Base-by-base conservation (phyloP, 2,329 filamentous ascomycete genomes). In the Dothistroma septosporum region DNA sequence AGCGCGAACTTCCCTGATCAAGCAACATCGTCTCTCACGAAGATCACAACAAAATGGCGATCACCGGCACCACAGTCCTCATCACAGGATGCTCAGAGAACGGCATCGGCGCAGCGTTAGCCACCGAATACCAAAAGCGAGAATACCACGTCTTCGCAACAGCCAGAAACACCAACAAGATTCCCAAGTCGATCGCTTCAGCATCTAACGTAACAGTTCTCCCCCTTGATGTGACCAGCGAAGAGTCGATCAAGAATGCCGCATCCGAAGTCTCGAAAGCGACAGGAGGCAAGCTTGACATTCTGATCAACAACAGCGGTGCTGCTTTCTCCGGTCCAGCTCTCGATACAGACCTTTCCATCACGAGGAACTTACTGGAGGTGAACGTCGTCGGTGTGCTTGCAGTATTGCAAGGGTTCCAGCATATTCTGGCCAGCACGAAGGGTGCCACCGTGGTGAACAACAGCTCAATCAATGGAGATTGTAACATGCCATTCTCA, bases 331-430 rank as follows among this genome's bases (percentile, higher is more conserved):
- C 49, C 12, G 48, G 32, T 4, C 57, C 57, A 19, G 28, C 44
- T 6, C 57, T 58, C 1, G 57, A 58, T 14, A 58, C 57, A 16
- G 50, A 54, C 33, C 12, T 58, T 11, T 19, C 22, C 2, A 37
- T 46, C 7, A 24, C 50, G 21, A 28, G 50, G 33, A 33, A 41
- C 19, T 12, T 58, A 12, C 53, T 76, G 67, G 78, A 81, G 53
- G 76, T 82, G 57, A 84, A 84, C 61, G 66, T 83, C 28, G 78
- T 77, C 37, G 82, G 82, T 0, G 71, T 66, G 0, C 66, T 72
- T 55, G 61, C 67, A 4, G 59, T 70, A 19, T 68, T 64, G 5
- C 68, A 72, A 46, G 67, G 76, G 0, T 83, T 84, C 62, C 67
- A 85, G 12, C 79, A 80, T 0, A 59, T 80, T 22, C 62, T 83